Conservation (phyloP, 768 basidiomycete genomes). For the Dacryopinax spathularia region DNA sequence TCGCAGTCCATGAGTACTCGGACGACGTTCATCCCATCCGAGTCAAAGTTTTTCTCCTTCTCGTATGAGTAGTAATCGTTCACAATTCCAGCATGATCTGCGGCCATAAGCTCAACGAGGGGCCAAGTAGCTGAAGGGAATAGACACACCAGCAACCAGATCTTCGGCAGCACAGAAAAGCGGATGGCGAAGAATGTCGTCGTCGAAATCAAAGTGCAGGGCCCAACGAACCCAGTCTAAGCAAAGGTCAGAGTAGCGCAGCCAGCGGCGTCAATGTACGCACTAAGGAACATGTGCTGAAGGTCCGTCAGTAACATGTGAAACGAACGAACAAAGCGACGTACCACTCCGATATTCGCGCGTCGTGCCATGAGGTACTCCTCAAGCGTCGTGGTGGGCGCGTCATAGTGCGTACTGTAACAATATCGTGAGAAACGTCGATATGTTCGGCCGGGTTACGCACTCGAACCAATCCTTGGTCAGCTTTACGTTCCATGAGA, state of each 20-base stretch:
- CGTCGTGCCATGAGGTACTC: neutral
- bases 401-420: neutral
- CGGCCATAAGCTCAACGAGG: neutral
- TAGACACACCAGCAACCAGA: neutral
- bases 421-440: neutral
- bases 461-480: neutral
- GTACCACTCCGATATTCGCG: neutral
- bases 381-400: neutral
- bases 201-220: neutral
- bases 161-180: neutral
- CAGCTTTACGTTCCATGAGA: neutral
- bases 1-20: neutral
- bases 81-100: neutral
- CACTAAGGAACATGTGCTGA: conserved; percentile 1
- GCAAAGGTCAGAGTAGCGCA: neutral
- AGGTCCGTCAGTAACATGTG: neutral
- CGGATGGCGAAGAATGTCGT: neutral
- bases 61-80: conserved; percentile 2
- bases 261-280: neutral
- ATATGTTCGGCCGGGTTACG: neutral
- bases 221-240: neutral
- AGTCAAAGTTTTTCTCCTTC: neutral
- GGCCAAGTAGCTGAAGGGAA: neutral
- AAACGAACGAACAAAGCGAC: neutral
- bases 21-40: neutral